Evolutionary conservation across 2,329 filamentous ascomycete species (phyloP).

Genomic region (Sclerotinia glacialis): DNA sequence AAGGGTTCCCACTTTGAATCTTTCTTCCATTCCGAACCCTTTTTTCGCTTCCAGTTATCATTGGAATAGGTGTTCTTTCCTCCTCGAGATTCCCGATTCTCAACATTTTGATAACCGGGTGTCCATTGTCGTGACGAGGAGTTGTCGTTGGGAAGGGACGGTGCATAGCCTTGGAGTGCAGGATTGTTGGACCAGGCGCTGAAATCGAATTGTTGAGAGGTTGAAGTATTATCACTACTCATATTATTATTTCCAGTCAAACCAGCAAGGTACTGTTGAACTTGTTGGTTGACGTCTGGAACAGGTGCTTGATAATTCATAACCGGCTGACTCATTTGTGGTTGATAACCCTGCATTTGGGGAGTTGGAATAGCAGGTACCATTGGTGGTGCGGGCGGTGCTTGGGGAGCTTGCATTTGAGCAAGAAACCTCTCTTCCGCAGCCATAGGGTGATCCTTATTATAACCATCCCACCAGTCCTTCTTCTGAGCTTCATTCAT

Average conservation of each 20-base stretch:
- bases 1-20: conserved; percentile 27
- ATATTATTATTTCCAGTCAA: conserved; percentile 31
- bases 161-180: conserved; percentile 14
- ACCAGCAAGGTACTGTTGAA: conserved; percentile 33
- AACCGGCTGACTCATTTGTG: conserved; percentile 24
- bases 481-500: conserved; percentile 48
- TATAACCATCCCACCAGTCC: conserved; percentile 53
- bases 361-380: conserved; percentile 25
- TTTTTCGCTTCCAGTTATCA: conserved; percentile 21
- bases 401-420: conserved; percentile 30
- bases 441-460: conserved; percentile 41
- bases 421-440: conserved; percentile 36
- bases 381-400: conserved; percentile 32
- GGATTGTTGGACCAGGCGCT: conserved; percentile 26
- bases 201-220: conserved; percentile 30
- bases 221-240: background rate
- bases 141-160: background rate
- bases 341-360: conserved; percentile 27
- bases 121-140: conserved; percentile 26
- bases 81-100: conserved; percentile 10
- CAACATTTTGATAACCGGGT: conserved; percentile 26
- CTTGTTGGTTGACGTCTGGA: conserved; percentile 33
- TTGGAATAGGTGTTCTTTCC: conserved; percentile 3
- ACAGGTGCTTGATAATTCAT: conserved; percentile 20
- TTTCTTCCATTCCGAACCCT: background rate